Percentiles rank a stretch among this genome's conserved stretches.
Conservation (phyloP, 768 basidiomycete species). For the Serendipita sp. region DNA sequence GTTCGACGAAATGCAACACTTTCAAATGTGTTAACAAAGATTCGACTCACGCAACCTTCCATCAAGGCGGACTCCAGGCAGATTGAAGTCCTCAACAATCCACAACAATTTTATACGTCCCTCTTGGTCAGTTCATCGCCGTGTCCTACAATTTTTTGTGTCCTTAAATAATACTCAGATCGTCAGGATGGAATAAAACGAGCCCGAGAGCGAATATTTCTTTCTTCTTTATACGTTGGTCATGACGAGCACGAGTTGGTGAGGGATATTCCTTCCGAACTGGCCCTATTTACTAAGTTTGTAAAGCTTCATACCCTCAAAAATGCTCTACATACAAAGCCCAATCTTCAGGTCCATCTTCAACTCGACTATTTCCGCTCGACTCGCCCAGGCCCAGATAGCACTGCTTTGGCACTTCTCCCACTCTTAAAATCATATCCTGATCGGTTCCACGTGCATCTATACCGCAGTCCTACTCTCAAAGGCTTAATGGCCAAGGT, state of each 20-base stretch:
- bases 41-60: conserved; percentile 26
- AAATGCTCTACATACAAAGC: conserved; percentile 39
- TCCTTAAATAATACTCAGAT: neutral
- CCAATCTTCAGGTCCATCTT: conserved; percentile 48
- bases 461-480: conserved; percentile 81
- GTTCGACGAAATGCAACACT: neutral
- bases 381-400: conserved; percentile 23
- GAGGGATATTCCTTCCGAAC: conserved; percentile 18
- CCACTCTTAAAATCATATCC: conserved; percentile 62
- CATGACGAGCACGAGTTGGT: conserved; percentile 66
- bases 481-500: conserved; percentile 54
- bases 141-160: conserved; percentile 30
- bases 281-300: neutral
- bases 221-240: conserved; percentile 84
- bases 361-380: conserved; percentile 47
- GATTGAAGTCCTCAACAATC: conserved; percentile 39
- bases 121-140: conserved; percentile 34
- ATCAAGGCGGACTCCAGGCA: conserved; percentile 31
- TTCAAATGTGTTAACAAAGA: neutral
- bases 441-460: conserved; percentile 51
- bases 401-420: conserved; percentile 41
- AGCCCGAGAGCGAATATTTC: conserved; percentile 68
- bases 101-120: conserved; percentile 37
- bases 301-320: conserved; percentile 54
- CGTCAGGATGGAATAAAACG: conserved; percentile 54